Percentiles rank a stretch among this genome's conserved stretches.
phyloP scores from a whole-genome alignment of 441 rosid species.

The Pelargonium exstipulatum region DNA sequence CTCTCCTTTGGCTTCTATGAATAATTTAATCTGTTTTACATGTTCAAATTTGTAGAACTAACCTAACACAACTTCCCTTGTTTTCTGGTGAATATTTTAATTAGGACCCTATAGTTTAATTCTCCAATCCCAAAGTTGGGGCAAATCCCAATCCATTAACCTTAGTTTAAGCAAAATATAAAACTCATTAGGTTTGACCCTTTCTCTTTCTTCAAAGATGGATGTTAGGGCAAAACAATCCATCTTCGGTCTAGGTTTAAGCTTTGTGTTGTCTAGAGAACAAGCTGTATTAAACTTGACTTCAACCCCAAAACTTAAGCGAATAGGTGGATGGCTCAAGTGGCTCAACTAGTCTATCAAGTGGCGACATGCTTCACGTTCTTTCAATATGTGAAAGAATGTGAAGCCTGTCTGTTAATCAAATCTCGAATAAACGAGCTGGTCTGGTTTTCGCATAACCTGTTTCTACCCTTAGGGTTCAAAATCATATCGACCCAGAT shows the following conservation, averaged over 20 bases:
- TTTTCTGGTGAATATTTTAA: neutral
- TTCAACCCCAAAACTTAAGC: too few species aligned
- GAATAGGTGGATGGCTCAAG: too few species aligned
- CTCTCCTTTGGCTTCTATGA: neutral
- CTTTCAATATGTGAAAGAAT: too few species aligned
- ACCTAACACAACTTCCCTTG: constrained; percentile 4
- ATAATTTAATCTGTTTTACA: neutral
- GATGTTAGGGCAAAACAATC: neutral
- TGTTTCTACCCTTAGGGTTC: too few species aligned
- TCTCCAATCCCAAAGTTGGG: neutral
- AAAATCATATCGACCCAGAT: too few species aligned
- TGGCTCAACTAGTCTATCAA: too few species aligned
- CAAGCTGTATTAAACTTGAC: neutral
- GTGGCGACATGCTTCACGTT: too few species aligned
- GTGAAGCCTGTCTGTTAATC: too few species aligned
- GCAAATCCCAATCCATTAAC: constrained; percentile 1
- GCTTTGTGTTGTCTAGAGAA: too few species aligned
- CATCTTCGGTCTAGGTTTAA: neutral
- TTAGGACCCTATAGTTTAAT: neutral
- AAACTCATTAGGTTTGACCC: neutral
- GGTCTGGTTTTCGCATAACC: too few species aligned
- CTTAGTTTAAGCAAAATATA: neutral
- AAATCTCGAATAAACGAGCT: too few species aligned
- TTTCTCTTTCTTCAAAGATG: neutral
- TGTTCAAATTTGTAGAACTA: neutral